A percentile compares a stretch with the other conserved stretches of the same genome.
phyloP scores from a whole-genome alignment of 1,284 basidiomycete species.

The Papiliotrema fonsecae region DNA sequence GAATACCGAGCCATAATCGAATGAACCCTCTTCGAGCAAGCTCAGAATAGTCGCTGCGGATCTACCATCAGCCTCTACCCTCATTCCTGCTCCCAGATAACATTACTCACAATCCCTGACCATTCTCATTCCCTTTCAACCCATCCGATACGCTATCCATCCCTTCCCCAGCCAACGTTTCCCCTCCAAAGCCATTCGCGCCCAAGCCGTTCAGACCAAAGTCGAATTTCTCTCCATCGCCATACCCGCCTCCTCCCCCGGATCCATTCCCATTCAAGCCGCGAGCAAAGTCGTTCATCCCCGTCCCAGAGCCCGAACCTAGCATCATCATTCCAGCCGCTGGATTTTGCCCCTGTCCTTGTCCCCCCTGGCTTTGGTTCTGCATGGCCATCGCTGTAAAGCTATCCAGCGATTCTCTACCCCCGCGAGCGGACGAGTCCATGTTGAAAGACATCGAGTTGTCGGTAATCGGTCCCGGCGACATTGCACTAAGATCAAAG shows the following conservation, averaged over 20 bases:
- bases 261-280: not conserved
- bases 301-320: conserved; percentile 1
- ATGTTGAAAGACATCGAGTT: not conserved
- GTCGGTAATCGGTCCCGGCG: not conserved
- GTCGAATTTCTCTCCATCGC: conserved; percentile 16
- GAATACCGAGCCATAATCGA: conserved; percentile 46
- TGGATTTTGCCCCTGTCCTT: not conserved
- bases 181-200: conserved; percentile 19
- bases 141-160: conserved; percentile 38
- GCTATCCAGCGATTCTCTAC: not conserved
- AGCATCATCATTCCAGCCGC: not conserved
- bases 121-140: conserved; percentile 20
- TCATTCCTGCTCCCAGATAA: not conserved
- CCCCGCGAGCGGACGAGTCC: not conserved
- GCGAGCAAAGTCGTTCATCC: not conserved
- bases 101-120: conserved; percentile 28
- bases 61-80: conserved; percentile 10
- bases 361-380: not conserved
- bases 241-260: not conserved
- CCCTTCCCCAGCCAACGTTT: conserved; percentile 25
- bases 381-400: not conserved
- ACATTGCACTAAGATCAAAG: conserved; percentile 33
- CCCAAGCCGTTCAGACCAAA: conserved; percentile 14
- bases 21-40: conserved; percentile 45
- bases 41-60: conserved; percentile 47